Conservation (phyloP, 1,284 basidiomycete genomes). For the Cystobasidiaceae sp. region DNA sequence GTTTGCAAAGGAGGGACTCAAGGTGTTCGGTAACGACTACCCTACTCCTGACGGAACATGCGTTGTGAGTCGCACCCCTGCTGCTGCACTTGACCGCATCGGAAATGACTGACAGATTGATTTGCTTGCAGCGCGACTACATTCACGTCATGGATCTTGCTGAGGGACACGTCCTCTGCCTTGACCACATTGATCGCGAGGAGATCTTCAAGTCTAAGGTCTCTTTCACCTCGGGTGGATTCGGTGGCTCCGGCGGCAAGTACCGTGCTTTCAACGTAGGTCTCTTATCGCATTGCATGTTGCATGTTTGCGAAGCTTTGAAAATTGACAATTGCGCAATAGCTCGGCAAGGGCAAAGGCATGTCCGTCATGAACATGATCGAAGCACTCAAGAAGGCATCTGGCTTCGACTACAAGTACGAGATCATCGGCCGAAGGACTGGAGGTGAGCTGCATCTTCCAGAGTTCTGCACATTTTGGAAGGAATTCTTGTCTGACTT, state of each 20-base stretch:
- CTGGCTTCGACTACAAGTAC: slow-evolving; percentile 80
- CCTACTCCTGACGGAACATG: slow-evolving; percentile 95
- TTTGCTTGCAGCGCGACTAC: slow-evolving; percentile 66
- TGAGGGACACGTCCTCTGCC: slow-evolving; percentile 82
- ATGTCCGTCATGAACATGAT: slow-evolving; percentile 65
- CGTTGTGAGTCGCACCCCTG: slow-evolving; percentile 50
- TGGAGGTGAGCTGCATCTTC: slow-evolving; percentile 89
- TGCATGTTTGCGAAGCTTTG: not conserved
- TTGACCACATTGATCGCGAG: slow-evolving; percentile 71
- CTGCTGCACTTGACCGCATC: too few species aligned
- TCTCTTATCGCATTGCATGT: not conserved
- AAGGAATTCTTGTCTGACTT: slow-evolving; percentile 6
- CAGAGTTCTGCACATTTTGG: not conserved
- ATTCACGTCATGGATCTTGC: slow-evolving; percentile 94
- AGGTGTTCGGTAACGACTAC: slow-evolving; percentile 97
- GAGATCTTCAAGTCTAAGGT: slow-evolving; percentile 51
- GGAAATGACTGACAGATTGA: not conserved
- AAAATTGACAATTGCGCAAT: not conserved
- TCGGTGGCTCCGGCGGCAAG: slow-evolving; percentile 51
- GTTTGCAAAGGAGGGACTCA: slow-evolving; percentile 70
- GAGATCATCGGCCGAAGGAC: slow-evolving; percentile 84
- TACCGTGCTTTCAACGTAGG: slow-evolving; percentile 82
- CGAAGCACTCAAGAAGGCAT: slow-evolving; percentile 89
- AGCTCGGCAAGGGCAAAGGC: slow-evolving; percentile 82
- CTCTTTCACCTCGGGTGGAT: slow-evolving; percentile 46